A percentile compares a stretch with the other conserved stretches of the same genome.
These are phyloP conservation scores for Xerocomus amazonicus DNA, from an alignment of 1,284 basidiomycete species.

Conservation along the genomic window DNA sequence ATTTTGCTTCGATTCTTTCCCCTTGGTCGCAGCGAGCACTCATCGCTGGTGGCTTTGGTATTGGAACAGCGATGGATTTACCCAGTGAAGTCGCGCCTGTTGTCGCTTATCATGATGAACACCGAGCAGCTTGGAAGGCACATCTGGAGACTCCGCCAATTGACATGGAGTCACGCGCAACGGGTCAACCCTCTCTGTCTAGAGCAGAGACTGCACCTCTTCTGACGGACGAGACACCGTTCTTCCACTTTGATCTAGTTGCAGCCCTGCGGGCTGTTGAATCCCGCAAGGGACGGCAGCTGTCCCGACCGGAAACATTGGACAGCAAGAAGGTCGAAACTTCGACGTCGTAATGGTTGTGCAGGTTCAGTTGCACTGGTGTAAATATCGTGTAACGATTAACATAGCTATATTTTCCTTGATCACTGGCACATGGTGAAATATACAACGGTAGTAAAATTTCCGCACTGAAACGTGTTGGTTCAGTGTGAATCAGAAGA, in stretches of 20 bases:
- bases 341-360: no score
- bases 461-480: no score
- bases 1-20: constrained; percentile 85
- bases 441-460: no score
- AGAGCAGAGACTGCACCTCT: constrained; percentile 36
- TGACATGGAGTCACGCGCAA: constrained; percentile 40
- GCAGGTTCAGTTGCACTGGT: no score
- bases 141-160: constrained; percentile 6
- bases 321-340: constrained; percentile 13
- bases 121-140: constrained; percentile 22
- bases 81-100: constrained; percentile 72
- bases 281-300: constrained; percentile 12
- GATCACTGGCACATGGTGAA: no score
- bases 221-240: constrained; percentile 63
- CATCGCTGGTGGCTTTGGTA: constrained; percentile 84
- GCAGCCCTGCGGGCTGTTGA: constrained; percentile 75
- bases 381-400: no score
- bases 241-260: constrained; percentile 83
- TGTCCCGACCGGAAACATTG: constrained; percentile 9
- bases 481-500: no score
- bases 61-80: constrained; percentile 42
- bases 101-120: constrained; percentile 55
- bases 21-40: constrained; percentile 93
- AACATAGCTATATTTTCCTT: no score
- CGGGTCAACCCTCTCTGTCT: constrained; percentile 12